phyloP scores from a whole-genome alignment of 441 rosid genomes.

The Populus hybrid region DNA sequence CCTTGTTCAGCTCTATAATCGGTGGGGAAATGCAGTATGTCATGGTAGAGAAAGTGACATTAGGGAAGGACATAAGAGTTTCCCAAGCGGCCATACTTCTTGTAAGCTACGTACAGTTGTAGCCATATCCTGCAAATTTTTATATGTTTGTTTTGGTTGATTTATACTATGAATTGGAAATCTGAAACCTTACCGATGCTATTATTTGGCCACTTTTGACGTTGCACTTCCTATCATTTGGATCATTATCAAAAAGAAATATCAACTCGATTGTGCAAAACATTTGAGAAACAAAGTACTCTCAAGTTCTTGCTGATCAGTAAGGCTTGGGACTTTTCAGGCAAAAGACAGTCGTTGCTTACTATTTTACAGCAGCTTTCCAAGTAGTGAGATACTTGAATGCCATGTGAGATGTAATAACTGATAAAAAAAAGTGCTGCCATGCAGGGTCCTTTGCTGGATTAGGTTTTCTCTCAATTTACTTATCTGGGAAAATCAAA shows the following conservation, averaged over 20 bases:
- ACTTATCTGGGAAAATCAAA: too few species aligned
- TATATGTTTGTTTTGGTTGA: neutral
- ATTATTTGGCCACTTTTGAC: neutral
- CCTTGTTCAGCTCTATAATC: slow-evolving; percentile 41
- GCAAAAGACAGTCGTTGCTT: neutral
- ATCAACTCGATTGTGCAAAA: neutral
- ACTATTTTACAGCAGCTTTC: neutral
- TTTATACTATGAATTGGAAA: neutral
- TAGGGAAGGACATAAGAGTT: slow-evolving; percentile 84
- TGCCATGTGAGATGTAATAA: neutral
- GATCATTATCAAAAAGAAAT: neutral
- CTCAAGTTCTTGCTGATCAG: neutral
- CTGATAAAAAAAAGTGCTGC: neutral
- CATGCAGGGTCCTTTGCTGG: neutral
- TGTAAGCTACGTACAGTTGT: neutral
- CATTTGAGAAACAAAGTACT: neutral
- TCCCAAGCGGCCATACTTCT: slow-evolving; percentile 57
- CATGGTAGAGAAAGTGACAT: slow-evolving; percentile 54
- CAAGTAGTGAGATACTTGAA: neutral
- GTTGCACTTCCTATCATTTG: neutral
- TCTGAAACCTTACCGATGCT: neutral
- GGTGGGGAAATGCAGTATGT: slow-evolving; percentile 59
- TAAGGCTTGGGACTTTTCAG: neutral
- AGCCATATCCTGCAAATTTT: neutral
- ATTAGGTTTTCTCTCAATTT: too few species aligned